These are phyloP conservation scores for Linum lewisii DNA, from an alignment of 345 rosid species.

Conservation along the genomic window DNA sequence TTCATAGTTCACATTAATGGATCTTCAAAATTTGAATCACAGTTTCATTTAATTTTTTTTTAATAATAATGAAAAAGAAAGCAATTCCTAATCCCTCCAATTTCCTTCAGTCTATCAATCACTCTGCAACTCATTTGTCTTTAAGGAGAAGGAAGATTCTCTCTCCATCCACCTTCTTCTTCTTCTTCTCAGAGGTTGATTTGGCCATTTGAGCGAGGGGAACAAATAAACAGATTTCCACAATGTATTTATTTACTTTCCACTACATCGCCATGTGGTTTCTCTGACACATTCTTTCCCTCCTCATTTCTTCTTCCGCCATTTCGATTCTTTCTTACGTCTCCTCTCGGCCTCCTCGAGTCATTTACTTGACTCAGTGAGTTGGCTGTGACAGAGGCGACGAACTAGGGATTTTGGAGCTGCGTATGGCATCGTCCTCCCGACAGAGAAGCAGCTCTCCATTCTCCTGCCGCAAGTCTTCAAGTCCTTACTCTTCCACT, in stretches of 20 bases:
- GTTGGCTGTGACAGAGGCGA: not conserved
- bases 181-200: slow-evolving; percentile 11
- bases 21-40: too few species aligned
- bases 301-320: slow-evolving; percentile 9
- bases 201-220: slow-evolving; percentile 10
- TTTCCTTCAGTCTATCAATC: not conserved
- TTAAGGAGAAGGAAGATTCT: slow-evolving; percentile 60
- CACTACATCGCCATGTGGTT: slow-evolving; percentile 66
- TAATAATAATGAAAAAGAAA: not conserved
- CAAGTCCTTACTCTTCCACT: slow-evolving; percentile 67
- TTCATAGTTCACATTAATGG: too few species aligned
- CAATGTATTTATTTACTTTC: slow-evolving; percentile 40
- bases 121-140: slow-evolving; percentile 44
- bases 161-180: slow-evolving; percentile 9
- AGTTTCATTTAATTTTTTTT: not conserved
- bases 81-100: slow-evolving; percentile 10
- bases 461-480: slow-evolving; percentile 60
- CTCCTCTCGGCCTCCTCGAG: slow-evolving; percentile 26
- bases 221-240: not conserved
- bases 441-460: slow-evolving; percentile 87
- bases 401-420: too few species aligned
- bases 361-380: slow-evolving; percentile 5
- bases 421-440: slow-evolving; percentile 65
- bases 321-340: slow-evolving; percentile 3
- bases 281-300: slow-evolving; percentile 50